These are phyloP conservation scores for Scutellaria galericulata DNA, from an alignment of 257 asterid genomes.

Conservation along the genomic window DNA sequence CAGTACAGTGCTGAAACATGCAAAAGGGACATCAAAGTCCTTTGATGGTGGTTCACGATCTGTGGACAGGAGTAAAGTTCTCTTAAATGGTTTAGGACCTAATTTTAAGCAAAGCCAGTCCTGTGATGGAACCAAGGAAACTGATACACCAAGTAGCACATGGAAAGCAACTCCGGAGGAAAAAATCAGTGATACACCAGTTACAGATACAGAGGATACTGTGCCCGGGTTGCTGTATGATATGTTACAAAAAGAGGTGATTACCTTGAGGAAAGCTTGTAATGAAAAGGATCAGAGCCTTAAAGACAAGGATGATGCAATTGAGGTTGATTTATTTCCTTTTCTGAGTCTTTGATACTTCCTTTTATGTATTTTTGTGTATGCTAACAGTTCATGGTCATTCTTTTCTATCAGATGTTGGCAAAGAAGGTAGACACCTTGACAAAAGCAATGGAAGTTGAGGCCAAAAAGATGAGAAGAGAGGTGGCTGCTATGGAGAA, in stretches of 20 bases:
- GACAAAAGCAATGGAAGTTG: constrained; percentile 98
- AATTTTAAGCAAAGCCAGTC: constrained; percentile 91
- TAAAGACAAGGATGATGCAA: constrained; percentile 96
- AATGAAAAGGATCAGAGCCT: constrained; percentile 97
- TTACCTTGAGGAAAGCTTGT: constrained; percentile 85
- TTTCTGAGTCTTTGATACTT: constrained; percentile 23
- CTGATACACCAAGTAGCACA: constrained; percentile 54
- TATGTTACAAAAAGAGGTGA: constrained; percentile 86
- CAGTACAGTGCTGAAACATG: constrained; percentile 89
- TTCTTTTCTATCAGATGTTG: constrained; percentile 62
- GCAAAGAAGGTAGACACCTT: constrained; percentile 96
- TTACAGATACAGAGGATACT: constrained; percentile 69
- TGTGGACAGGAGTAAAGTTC: constrained; percentile 75
- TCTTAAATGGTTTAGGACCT: constrained; percentile 85
- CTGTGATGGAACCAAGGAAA: constrained; percentile 83
- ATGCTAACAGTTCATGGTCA: constrained; percentile 35
- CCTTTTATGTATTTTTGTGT: constrained; percentile 6
- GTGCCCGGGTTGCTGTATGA: constrained; percentile 86
- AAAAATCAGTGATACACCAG: constrained; percentile 58
- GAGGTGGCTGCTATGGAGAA: constrained; percentile 99
- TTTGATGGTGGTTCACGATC: constrained; percentile 98
- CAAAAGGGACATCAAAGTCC: constrained; percentile 97
- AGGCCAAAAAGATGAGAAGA: constrained; percentile 97
- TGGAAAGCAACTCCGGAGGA: constrained; percentile 78
- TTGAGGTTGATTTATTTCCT: constrained; percentile 68